phyloP scores from a whole-genome alignment of 2,329 filamentous ascomycete genomes.

The Fusarium sp. region DNA sequence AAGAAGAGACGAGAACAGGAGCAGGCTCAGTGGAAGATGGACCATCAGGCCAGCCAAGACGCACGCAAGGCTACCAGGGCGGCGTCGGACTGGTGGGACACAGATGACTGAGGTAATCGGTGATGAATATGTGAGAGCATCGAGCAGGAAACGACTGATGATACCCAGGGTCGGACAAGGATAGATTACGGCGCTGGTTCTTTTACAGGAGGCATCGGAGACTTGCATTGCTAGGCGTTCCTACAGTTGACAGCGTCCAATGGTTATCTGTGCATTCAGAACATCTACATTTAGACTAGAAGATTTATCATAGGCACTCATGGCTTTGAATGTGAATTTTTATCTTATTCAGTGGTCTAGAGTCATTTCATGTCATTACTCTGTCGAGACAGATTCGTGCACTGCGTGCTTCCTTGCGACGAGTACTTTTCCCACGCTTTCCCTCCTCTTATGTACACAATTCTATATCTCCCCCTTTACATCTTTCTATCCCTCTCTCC shows the following conservation, averaged over 20 bases:
- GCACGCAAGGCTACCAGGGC: constrained; percentile 20
- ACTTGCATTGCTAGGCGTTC: constrained; percentile 35
- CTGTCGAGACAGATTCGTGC: constrained; percentile 10
- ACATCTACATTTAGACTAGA: neutral
- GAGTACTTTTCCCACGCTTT: constrained; percentile 9
- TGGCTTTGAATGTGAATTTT: neutral
- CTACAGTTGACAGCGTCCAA: constrained; percentile 14
- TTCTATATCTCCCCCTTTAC: neutral
- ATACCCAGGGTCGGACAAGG: constrained; percentile 35
- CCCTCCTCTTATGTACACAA: constrained; percentile 7
- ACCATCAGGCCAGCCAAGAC: constrained; percentile 5
- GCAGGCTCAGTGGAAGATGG: constrained; percentile 50
- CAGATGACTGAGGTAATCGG: constrained; percentile 6
- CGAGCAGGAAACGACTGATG: constrained; percentile 5
- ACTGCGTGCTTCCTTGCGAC: constrained; percentile 11
- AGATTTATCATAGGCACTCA: neutral
- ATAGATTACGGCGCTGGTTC: constrained; percentile 8
- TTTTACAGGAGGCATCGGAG: constrained; percentile 7
- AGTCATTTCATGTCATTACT: constrained; percentile 16
- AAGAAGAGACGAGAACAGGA: constrained; percentile 62
- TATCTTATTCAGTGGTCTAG: neutral
- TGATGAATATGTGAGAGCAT: neutral
- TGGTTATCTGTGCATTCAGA: neutral
- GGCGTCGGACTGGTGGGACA: constrained; percentile 49
- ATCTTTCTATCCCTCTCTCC: constrained; percentile 63